phyloP scores from a whole-genome alignment of 2,329 filamentous ascomycete species.

The Claviceps sp. region DNA sequence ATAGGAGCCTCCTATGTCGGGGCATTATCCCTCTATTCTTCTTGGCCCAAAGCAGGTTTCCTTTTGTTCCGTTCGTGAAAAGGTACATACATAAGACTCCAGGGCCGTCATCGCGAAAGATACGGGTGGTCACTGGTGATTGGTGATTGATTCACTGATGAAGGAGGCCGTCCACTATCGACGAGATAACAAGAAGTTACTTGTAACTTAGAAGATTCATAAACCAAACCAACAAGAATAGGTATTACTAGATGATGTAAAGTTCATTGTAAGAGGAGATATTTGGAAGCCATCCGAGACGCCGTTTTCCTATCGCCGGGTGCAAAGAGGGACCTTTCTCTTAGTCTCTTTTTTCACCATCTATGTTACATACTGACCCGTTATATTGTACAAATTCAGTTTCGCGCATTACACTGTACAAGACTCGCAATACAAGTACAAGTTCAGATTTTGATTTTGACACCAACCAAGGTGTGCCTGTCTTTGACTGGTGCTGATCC shows the following conservation, averaged over 20 bases:
- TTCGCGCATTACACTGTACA: background rate
- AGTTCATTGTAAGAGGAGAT: constrained; percentile 2
- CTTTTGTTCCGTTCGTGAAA: no score
- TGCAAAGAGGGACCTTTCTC: background rate
- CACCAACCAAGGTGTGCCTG: background rate
- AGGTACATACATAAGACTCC: no score
- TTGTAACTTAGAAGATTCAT: no score
- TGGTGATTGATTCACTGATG: no score
- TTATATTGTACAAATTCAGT: constrained; percentile 2
- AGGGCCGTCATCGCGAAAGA: no score
- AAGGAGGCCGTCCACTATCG: no score
- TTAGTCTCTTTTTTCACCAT: background rate
- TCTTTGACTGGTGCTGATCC: background rate
- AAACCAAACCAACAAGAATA: background rate
- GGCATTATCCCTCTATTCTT: no score
- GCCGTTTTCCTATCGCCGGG: background rate
- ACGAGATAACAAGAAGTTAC: no score
- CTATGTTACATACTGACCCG: constrained; percentile 2
- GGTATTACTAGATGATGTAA: background rate
- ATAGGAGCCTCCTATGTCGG: no score
- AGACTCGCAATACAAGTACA: background rate
- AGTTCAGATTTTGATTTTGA: background rate
- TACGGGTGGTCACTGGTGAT: no score
- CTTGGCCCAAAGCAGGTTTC: no score
- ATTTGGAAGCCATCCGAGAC: constrained; percentile 1